Evolutionary conservation across 1,284 basidiomycete genomes (phyloP), one percentile per base, ranked within the genome.

Genomic region (Melampsora americana): DNA sequence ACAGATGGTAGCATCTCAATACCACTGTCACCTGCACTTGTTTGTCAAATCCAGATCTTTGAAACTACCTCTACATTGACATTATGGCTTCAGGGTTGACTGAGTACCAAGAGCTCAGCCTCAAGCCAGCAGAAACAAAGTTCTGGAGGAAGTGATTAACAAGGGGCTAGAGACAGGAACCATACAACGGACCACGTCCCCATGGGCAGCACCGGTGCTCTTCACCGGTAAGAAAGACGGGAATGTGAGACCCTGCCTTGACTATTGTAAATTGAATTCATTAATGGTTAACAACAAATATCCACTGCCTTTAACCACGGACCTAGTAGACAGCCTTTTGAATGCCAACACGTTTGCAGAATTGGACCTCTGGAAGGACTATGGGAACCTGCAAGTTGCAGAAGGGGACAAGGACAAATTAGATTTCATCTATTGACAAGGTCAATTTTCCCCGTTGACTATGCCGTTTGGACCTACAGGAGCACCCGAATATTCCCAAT

Each of bases 401-500:
- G 42, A 64, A 23, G 61, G 26, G 2, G n/a, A 32, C 6, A 6
- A 20, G 14, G 28, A n/a, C n/a, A n/a, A n/a, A n/a, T n/a, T n/a
- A 3, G 6, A n/a, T 6, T 65, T 66, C 32, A 20, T 39, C 12
- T 42, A 26, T 20, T 12, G 32, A 3, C 5, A 5, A 4, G 65
- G 65, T 12, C 28, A 66, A 20, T 66, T 66, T 48, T 28, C 32
- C 5, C 44, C n/a, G n/a, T n/a, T n/a, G n/a, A n/a, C n/a, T n/a
- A n/a, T 67, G 66, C 77, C 66, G 16, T 78, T 78, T 62, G 72
- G 77, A 14, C 68, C 77, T 28, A 56, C 23, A 9, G 74, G 75
- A 26, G 77, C 78, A 18, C 77, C 78, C 0, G 60, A 56, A 20
- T 62, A 50, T 44, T 78, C 77, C 67, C 84, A 60, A 60, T 60